Percentiles rank a stretch among this genome's conserved stretches.
These are phyloP conservation scores for Populus tremula DNA, from an alignment of 345 rosid species.

Conservation along the genomic window DNA sequence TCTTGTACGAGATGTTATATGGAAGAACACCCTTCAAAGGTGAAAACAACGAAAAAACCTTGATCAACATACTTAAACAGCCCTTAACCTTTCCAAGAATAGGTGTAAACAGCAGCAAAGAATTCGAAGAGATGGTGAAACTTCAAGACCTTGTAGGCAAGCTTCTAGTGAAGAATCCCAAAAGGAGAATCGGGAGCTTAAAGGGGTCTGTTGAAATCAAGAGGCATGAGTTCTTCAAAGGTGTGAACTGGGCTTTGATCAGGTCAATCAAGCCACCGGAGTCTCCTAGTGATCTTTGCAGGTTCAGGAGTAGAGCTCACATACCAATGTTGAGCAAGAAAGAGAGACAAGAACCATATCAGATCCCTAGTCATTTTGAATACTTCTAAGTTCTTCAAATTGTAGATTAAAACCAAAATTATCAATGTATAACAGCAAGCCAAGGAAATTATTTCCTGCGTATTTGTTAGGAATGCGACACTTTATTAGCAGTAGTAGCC, in stretches of 20 bases:
- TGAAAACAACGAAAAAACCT: conserved; percentile 79
- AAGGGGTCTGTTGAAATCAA: conserved; percentile 81
- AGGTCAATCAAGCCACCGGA: conserved; percentile 82
- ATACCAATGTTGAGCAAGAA: conserved; percentile 67
- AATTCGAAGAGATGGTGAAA: conserved; percentile 58
- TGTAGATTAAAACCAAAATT: conserved; percentile 18
- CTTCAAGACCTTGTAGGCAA: conserved; percentile 69
- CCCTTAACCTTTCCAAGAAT: conserved; percentile 75
- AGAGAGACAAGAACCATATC: conserved; percentile 73
- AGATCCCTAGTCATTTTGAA: conserved; percentile 73
- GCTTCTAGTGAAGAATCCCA: conserved; percentile 75
- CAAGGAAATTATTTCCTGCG: conserved; percentile 19
- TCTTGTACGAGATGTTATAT: conserved; percentile 79
- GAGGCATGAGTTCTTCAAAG: conserved; percentile 78
- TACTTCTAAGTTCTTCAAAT: conserved; percentile 49
- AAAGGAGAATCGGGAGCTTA: conserved; percentile 72
- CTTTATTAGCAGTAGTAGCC: not conserved
- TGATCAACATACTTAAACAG: conserved; percentile 74
- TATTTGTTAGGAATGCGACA: conserved; percentile 11
- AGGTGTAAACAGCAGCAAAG: conserved; percentile 44
- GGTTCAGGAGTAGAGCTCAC: conserved; percentile 34
- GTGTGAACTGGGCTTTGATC: conserved; percentile 86
- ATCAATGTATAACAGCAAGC: conserved; percentile 16
- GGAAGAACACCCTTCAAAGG: conserved; percentile 93
- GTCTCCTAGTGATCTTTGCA: conserved; percentile 47